Conservation (phyloP, 2,329 filamentous ascomycete genomes). For the Ophiostoma montium region DNA sequence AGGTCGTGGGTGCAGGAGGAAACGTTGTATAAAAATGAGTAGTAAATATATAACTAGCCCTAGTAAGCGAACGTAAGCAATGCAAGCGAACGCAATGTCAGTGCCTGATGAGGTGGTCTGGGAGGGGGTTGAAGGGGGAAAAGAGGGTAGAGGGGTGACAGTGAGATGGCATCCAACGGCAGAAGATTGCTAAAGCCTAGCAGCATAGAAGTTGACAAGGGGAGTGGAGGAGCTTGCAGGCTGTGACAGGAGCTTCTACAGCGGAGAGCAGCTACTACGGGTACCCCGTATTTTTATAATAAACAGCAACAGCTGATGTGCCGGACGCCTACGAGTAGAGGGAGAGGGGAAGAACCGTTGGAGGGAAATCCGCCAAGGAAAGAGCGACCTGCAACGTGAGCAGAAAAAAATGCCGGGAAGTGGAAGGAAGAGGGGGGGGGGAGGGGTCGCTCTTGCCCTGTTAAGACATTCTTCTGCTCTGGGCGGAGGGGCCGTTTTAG, state of each 20-base stretch:
- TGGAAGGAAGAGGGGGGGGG: background rate
- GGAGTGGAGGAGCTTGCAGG: too few species aligned
- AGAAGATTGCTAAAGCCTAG: background rate
- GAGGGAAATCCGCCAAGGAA: background rate
- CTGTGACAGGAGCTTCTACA: too few species aligned
- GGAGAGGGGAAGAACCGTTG: background rate
- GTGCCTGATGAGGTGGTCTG: background rate
- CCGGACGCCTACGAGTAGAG: background rate
- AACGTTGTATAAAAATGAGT: conserved; percentile 1
- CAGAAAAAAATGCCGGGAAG: background rate
- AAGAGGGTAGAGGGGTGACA: background rate
- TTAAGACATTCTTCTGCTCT: background rate
- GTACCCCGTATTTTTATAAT: too few species aligned
- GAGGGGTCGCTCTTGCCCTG: conserved; percentile 1
- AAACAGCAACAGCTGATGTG: background rate
- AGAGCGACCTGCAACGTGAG: background rate
- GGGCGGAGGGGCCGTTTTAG: background rate
- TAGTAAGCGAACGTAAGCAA: too few species aligned
- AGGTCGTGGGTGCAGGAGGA: background rate
- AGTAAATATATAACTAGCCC: conserved; percentile 5
- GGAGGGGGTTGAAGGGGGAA: background rate
- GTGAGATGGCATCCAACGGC: background rate
- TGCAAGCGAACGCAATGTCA: conserved; percentile 1
- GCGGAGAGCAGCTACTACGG: too few species aligned
- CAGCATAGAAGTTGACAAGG: background rate